A percentile compares a stretch with the other conserved stretches of the same genome.
Evolutionary conservation across 371 early-diverging fungal genomes (phyloP).

Genomic region (Zancudomyces culisetae): DNA sequence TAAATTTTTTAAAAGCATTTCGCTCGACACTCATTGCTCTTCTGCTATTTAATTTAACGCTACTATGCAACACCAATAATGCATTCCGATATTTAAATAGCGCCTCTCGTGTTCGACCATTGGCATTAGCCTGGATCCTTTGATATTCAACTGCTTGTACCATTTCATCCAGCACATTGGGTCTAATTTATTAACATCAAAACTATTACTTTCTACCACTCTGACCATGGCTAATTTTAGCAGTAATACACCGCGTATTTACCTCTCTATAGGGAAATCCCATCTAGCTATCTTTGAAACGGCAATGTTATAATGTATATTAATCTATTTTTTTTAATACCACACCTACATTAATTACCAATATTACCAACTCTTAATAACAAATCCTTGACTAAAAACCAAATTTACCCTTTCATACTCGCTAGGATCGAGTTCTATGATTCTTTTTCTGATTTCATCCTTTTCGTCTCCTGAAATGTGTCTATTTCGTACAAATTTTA

Average conservation of each 20-base stretch:
- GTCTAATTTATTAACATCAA: slow-evolving; percentile 1
- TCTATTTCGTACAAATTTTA: not conserved
- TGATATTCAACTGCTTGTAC: not conserved
- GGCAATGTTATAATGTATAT: slow-evolving; percentile 18
- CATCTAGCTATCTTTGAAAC: slow-evolving; percentile 19
- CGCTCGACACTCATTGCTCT: slow-evolving; percentile 48
- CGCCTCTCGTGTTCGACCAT: not conserved
- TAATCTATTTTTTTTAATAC: slow-evolving; percentile 4
- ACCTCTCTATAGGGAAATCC: slow-evolving; percentile 21
- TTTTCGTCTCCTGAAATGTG: slow-evolving; percentile 8
- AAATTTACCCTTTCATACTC: slow-evolving; percentile 3
- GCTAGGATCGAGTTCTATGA: slow-evolving; percentile 13
- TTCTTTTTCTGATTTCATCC: slow-evolving; percentile 7
- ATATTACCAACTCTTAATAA: no score
- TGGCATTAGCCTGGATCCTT: not conserved
- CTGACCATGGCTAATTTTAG: no score
- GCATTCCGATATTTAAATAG: slow-evolving; percentile 25
- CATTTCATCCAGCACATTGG: not conserved
- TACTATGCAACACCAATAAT: slow-evolving; percentile 54
- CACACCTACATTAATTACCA: no score
- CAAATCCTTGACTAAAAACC: no score
- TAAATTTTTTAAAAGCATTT: not conserved
- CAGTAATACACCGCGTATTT: no score
- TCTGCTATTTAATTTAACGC: slow-evolving; percentile 58
- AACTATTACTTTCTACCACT: not conserved